Base-by-base conservation (phyloP, 352 stramenopile species). In the Pythium sp. region DNA sequence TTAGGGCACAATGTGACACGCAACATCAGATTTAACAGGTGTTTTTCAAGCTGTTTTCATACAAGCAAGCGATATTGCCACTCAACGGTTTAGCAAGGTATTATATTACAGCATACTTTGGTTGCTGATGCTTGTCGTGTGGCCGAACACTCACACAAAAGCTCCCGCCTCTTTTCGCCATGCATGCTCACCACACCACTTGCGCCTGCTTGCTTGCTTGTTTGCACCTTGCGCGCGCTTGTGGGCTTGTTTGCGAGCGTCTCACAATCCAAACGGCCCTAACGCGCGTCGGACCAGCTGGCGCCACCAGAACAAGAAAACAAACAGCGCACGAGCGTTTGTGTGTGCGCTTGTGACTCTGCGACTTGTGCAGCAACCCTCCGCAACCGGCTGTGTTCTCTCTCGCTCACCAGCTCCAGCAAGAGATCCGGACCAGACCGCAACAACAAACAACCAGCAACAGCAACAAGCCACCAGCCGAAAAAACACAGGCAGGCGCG, bases 341-440 rank as follows among this genome's bases (percentile, higher is more conserved):
- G 38, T 46, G 14, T n/a, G 43, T 24, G 43, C 15, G 26, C 55
- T 49, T 32, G 56, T 62, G 55, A 12, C 43, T 46, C 28, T 15
- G 55, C 9, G 55, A 56, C 51, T 18, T 43, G 55, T 38, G 30
- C 5, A 22, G 12, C 20, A 46, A 26, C 24, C 24, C 32, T 61
- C 28, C 30, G 3, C 18, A 41, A 20, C 30, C 28, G n/a, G 56
- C 56, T 62, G 56, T 62, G 55, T 20, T 49, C 56, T 61, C 56
- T 38, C 54, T 62, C 32, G 22, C 30, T 43, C 55, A 24, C 20
- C 55, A 61, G 55, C 28, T 32, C 54, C 18, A n/a, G n/a, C 54
- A 30, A 61, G 55, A 61, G 55, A 61, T 61, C 55, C 55, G 18
- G 55, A 30, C 55, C 55, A 61, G 38, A 30, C 28, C 55, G 36